Evolutionary conservation across 805 yeast genomes (phyloP), one percentile per base, ranked within the genome.

Genomic region (Henningerozyma blattae): DNA sequence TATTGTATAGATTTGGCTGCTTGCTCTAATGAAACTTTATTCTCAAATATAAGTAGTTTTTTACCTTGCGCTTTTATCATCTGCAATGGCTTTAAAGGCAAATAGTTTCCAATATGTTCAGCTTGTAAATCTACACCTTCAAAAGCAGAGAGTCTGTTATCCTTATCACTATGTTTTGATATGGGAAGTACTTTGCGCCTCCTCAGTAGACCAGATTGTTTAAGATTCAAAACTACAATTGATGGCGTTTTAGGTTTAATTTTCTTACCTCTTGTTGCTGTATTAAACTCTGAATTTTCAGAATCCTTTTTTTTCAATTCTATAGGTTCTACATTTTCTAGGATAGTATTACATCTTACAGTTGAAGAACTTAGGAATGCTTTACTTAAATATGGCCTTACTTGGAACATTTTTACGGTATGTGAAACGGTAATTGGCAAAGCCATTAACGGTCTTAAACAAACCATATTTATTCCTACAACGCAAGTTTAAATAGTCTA

Each of bases 151-250:
- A 49, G 33, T 28, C 33, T 42, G 7, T 31, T 35, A 30, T 31
- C 33, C 15, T 22, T 25, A 12, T 25, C 28, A 25, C 28, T 26
- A 20, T 30, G 30, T 15, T 28, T 39, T 25, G 45, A 45, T 31
- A 34, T 35, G 5, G 34, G 43, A 8, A 46, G 47, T 9, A 33
- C 32, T 14, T 25, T 27, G 18, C 30, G 20, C 15, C 34, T 38
- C 26, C 37, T 43, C 18, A 45, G 33, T 5, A 50, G 34, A 3
- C 56, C 57, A 3, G 56, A 46, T 31, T 52, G 50, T 16, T 34
- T 36, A 5, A 49, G 53, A 33, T 48, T 45, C 17, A 55, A 34
- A 2, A 55, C 57, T 3, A 55, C 48, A 15, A 52, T 43, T 16
- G 46, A 41, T 12, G 48, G 45, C 22, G 43, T 50, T 17, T 32